Base-by-base conservation (phyloP, 306 rosid genomes). In the Purshia tridentata region DNA sequence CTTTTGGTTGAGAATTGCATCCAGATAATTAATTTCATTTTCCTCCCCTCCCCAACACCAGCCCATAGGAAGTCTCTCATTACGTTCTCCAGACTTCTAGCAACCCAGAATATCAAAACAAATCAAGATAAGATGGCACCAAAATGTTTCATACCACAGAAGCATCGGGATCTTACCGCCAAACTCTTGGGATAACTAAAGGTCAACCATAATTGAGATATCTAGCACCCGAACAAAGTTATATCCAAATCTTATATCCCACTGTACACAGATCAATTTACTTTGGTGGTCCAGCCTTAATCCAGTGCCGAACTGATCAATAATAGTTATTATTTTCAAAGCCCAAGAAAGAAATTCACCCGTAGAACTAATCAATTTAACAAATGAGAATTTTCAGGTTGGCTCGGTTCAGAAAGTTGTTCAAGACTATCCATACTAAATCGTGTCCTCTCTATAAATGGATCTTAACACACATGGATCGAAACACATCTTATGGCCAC, bases 201-300 rank as follows among this genome's bases (percentile, higher is more conserved):
- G 61, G 40, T 59, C 65, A 39, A 72, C 72, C 69, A 72, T 42
- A 74, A 70, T 23, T 70, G 77, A 1, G 73, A 65, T 75, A 70
- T 81, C 71, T 66, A 77, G 74, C 62, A 82, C 54, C 70, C 22
- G 51, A n/a, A 35, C 13, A 42, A 70, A 78, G 63, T 58, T 42
- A 45, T 4, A 68, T 56, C 73, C 12, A 35, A 48, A 61, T 55
- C 22, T 55, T 57, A 39, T 72, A 52, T 29, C 15, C 23, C 62
- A 51, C 8, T 44, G 13, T 19, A 29, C 66, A 39, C 6, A 4
- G 9, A 58, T 49, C 71, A 56, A 48, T 23, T 54, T 40, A 11
- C 35, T 48, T 52, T n/a, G 59, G 55, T 46, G 16, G 51, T 53
- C 72, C 37, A 63, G 65, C 76, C 54, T 46, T 51, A 64, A 61